Evolutionary conservation across 2,329 filamentous ascomycete species (phyloP), one percentile per base, ranked within the genome.

Genomic region (Diplocarpon mali): DNA sequence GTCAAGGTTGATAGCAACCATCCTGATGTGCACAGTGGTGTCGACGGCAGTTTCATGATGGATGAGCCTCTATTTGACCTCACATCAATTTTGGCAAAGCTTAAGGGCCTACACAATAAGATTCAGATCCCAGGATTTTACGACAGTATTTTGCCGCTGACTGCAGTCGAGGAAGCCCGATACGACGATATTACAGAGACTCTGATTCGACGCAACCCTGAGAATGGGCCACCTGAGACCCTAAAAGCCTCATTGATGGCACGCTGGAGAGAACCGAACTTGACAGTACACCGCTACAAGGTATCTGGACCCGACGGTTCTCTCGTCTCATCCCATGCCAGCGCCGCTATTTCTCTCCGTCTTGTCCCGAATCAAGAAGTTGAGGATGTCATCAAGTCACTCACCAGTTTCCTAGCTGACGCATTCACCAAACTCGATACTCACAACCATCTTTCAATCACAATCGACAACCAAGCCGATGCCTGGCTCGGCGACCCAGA

Each of bases 351-450:
- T 29, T 95, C 89, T 13, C 72, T 98, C 32, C 86, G 92, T 11
- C 76, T 98, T 1, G 92, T 98, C 1, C 92, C 92, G 0, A 92
- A 93, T 11, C 92, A 98, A 63, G 84, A 92, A 58, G 80, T 93
- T 0, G 78, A 84, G 31, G 71, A 77, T n/a, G 79, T 96, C 10
- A 80, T 85, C 2, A 68, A 73, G 13, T 70, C 75, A 0, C 69
- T 98, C 5, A 77, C 71, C 0, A 61, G 68, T 1, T 93, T 83
- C 58, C 69, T 95, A 0, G 65, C 78, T 38, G 68, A 73, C 11
- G 76, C 88, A 53, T 98, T 95, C 58, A 71, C 69, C 1, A 65
- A 72, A 13, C 77, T 96, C 1, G 80, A 81, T 27, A 90, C 86
- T 1, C 81, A 85, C 49, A 98, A 98, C 58, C 74, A 71, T 5